Conservation (phyloP, 2,329 filamentous ascomycete genomes). For the Scopulariopsis brevicaulis region DNA sequence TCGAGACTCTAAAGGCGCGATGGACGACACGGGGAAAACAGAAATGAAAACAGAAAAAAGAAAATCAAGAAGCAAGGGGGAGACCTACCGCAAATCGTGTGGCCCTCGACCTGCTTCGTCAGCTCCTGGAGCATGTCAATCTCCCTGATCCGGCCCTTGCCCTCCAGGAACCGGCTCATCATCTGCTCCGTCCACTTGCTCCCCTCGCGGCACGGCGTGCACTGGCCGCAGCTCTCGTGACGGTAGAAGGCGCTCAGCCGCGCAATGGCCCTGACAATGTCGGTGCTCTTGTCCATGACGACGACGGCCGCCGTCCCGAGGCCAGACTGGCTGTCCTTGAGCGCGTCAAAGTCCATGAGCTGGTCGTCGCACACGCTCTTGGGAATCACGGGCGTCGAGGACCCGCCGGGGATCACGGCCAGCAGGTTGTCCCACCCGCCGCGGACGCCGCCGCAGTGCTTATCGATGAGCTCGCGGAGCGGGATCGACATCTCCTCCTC, state of each 20-base stretch:
- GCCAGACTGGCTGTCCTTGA: slow-evolving; percentile 96
- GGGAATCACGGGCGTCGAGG: slow-evolving; percentile 90
- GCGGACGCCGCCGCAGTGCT: slow-evolving; percentile 92
- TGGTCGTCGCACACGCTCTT: slow-evolving; percentile 87
- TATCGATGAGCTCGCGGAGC: slow-evolving; percentile 90
- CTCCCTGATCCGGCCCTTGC: slow-evolving; percentile 77
- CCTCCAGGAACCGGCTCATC: slow-evolving; percentile 92
- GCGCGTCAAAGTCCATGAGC: slow-evolving; percentile 96
- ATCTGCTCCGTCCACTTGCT: slow-evolving; percentile 99
- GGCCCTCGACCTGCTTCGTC: slow-evolving; percentile 98
- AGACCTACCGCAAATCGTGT: slow-evolving; percentile 85
- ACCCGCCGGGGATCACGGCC: slow-evolving; percentile 91
- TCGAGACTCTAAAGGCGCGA: background rate
- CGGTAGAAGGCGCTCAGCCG: slow-evolving; percentile 95
- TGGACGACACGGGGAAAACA: background rate
- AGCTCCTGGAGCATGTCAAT: slow-evolving; percentile 99
- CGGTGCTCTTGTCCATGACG: slow-evolving; percentile 97
- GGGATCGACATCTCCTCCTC: slow-evolving; percentile 99
- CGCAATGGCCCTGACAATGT: slow-evolving; percentile 88
- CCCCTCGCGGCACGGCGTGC: slow-evolving; percentile 97
- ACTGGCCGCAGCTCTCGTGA: slow-evolving; percentile 97
- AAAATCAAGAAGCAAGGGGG: background rate
- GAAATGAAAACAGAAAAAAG: background rate
- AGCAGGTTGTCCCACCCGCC: slow-evolving; percentile 97
- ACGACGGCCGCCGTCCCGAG: slow-evolving; percentile 95